Percentiles rank a stretch among this genome's conserved stretches.
Evolutionary conservation across 129 eudicot genomes (phyloP).

Genomic region (Calendula officinalis): DNA sequence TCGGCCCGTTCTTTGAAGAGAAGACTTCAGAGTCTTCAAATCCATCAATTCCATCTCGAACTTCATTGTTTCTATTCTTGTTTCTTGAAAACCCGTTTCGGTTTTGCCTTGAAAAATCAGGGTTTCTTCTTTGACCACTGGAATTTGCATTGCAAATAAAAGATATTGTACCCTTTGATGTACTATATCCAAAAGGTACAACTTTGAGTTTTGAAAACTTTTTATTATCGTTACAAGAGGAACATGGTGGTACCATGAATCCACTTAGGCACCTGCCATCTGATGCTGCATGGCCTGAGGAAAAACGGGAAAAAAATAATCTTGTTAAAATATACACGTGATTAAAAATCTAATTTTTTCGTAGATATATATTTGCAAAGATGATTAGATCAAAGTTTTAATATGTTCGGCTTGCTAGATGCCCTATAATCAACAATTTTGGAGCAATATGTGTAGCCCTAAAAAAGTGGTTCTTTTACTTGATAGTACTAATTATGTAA

Average conservation of each 20-base stretch:
- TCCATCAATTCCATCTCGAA: slow-evolving; percentile 49
- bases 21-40: slow-evolving; percentile 64
- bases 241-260: slow-evolving; percentile 40
- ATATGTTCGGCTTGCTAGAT: background rate
- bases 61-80: slow-evolving; percentile 56
- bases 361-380: slow-evolving; percentile 11
- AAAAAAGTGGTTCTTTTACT: background rate
- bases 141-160: slow-evolving; percentile 66
- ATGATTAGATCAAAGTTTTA: background rate
- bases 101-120: slow-evolving; percentile 72
- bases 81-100: slow-evolving; percentile 41
- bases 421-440: background rate
- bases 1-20: slow-evolving; percentile 61
- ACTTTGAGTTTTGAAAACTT: slow-evolving; percentile 34
- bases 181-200: slow-evolving; percentile 28
- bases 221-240: slow-evolving; percentile 41
- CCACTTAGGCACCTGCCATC: slow-evolving; percentile 50
- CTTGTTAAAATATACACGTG: background rate
- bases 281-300: slow-evolving; percentile 58
- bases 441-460: background rate
- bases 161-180: slow-evolving; percentile 37
- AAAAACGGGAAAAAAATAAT: slow-evolving; percentile 4
- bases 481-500: background rate
- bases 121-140: slow-evolving; percentile 66
- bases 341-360: background rate